Evolutionary conservation across 1,284 basidiomycete genomes (phyloP), one percentile per base, ranked within the genome.

Genomic region (Ustilago tritici): DNA sequence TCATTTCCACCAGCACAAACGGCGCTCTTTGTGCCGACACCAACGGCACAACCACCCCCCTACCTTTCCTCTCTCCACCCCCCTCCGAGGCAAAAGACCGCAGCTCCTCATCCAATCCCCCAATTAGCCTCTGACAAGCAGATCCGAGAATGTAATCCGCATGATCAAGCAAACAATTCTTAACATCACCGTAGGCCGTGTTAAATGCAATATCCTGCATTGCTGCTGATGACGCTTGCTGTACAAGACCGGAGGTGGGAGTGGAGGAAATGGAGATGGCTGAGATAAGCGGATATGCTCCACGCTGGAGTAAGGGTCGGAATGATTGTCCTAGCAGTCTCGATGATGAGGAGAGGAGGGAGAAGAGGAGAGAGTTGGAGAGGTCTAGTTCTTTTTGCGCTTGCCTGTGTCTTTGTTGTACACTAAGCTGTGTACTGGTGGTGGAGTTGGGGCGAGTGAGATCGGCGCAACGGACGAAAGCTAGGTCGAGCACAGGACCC

Each of bases 1-100:
- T 79, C 60, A 84, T 76, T 56, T 85, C 81, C 15, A 85, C 81
- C 28, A 86, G 66, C n/a, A 86, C 84, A 49, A 82, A 78, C 4
- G 84, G 84, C 14, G 84, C 83, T 3, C 79, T 55, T 31, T 81
- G 76, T 2, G 84, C 80, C 31, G 81, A 78, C 1, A 80, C 56
- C 38, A 84, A 60, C 17, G 81, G 78, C 11, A 65, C 55, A 38
- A 72, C 56, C 19, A 66, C 62, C 47, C 34, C 19, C 32, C 35
- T 4, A 40, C n/a, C 28, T 14, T n/a, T 17, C 35, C 43, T 54
- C 7, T 38, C 14, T 14, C 8, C 32, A 38, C 19, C n/a, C 32
- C 7, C 32, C 2, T 32, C 34, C 10, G n/a, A 19, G 6, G 43
- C 40, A 15, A 46, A 19, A 46, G 43, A 10, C 14, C 40, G 40